phyloP scores from a whole-genome alignment of 1,139 yeast genomes.

The Geotrichum reessii region DNA sequence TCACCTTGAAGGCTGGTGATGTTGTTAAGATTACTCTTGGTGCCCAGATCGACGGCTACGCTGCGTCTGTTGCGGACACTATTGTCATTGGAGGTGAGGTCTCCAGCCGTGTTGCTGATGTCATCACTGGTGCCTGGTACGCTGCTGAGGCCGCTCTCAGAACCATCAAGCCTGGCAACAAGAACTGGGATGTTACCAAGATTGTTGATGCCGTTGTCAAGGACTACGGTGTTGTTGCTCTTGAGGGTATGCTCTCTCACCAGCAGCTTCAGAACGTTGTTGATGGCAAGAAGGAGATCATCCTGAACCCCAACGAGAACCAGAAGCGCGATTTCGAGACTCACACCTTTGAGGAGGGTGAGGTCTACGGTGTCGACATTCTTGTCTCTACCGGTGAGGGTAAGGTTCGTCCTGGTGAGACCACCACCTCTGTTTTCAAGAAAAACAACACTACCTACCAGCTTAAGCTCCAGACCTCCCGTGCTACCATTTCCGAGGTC shows the following conservation, averaged over 20 bases:
- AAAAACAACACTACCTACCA: conserved; percentile 64
- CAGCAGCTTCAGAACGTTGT: conserved; percentile 63
- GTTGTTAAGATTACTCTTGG: conserved; percentile 41
- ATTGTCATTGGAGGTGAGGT: conserved; percentile 52
- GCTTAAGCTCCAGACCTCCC: conserved; percentile 68
- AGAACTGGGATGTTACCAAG: conserved; percentile 73
- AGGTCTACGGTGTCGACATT: conserved; percentile 73
- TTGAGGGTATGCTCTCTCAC: conserved; percentile 75
- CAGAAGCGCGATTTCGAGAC: conserved; percentile 63
- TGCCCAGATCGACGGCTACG: conserved; percentile 57
- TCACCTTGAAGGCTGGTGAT: conserved; percentile 59
- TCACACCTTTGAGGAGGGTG: conserved; percentile 64
- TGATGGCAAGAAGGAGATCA: conserved; percentile 73
- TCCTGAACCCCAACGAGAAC: conserved; percentile 66
- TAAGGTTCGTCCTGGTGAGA: conserved; percentile 56
- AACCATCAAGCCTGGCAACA: conserved; percentile 60
- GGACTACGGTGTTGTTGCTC: conserved; percentile 55
- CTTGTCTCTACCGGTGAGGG: conserved; percentile 66
- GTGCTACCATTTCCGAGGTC: conserved; percentile 60
- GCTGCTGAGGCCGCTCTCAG: conserved; percentile 78
- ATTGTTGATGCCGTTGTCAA: conserved; percentile 60
- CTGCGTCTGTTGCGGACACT: conserved; percentile 66
- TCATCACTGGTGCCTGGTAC: conserved; percentile 65
- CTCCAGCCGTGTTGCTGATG: conserved; percentile 60
- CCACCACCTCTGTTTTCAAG: conserved; percentile 67